Evolutionary conservation across 257 asterid species (phyloP), one percentile per base, ranked within the genome.

Genomic region (Vinca minor): DNA sequence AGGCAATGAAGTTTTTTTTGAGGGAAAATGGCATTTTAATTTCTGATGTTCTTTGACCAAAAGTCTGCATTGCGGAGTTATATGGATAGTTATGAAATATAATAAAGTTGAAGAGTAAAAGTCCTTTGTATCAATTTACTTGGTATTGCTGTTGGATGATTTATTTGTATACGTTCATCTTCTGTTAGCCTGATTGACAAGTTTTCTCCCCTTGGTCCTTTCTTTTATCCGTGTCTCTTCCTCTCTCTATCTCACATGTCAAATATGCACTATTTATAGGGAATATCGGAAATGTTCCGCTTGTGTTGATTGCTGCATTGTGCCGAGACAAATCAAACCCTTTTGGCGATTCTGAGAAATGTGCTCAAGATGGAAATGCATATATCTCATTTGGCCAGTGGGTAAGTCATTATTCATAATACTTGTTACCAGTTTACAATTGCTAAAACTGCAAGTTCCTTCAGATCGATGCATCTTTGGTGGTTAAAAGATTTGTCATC

Each of bases 321-420:
- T 93, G 99, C 65, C 94, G 88, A 57, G 97, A 93, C 77, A 81
- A 83, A 79, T 70, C 91, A 49, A 93, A 93, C 69, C 99, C 99
- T 59, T 93, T 89, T 26, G 99, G 99, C 17, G 94, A 93, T 68
- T 55, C 66, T 31, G 72, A 65, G 55, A 85, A 73, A 77, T 93
- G 99, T 73, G 66, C 96, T 20, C 85, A 78, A 82, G 99, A 93
- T 82, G 99, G 99, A 73, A 93, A 83, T 76, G 99, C 99, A 3
- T 93, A 93, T 81, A 93, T 93, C 71, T 89, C 99, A 57, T 93
- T 93, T 52, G 99, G 99, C 65, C 99, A 93, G 76, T 93, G 99
- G 99, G 98, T 87, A 82, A 77, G 83, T 75, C 42, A 59, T 62
- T 64, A 54, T 12, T 14, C 4, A 28, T n/a, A 14, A 53, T 28